A percentile compares a stretch with the other conserved stretches of the same genome.
Conservation (phyloP, 1,284 basidiomycete species). For the Austroboletus novae-zelandiae region DNA sequence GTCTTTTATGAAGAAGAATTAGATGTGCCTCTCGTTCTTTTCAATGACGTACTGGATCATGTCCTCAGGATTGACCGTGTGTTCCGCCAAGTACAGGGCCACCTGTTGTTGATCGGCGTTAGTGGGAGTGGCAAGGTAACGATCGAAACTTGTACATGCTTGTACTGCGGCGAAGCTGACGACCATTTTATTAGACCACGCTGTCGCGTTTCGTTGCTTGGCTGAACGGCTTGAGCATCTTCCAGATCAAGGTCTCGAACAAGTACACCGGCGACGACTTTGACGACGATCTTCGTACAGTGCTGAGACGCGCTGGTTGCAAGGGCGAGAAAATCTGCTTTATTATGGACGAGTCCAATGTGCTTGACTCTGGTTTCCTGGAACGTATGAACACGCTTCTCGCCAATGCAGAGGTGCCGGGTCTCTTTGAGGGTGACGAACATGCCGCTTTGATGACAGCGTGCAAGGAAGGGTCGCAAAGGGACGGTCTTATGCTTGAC, state of each 20-base stretch:
- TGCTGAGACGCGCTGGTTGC: conserved; percentile 92
- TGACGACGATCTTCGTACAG: conserved; percentile 93
- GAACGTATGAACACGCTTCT: conserved; percentile 99
- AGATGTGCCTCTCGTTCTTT: conserved; percentile 96
- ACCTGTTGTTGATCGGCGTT: conserved; percentile 94
- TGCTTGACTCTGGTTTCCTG: conserved; percentile 96
- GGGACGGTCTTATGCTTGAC: conserved; percentile 97
- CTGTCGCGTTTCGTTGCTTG: conserved; percentile 98
- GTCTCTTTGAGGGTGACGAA: conserved; percentile 98
- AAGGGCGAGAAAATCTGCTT: conserved; percentile 99
- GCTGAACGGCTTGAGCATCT: conserved; percentile 99
- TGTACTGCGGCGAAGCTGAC: conserved; percentile 12
- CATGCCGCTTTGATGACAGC: conserved; percentile 96
- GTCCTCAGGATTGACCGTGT: conserved; percentile 97
- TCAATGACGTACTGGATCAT: conserved; percentile 98
- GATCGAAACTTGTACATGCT: not conserved
- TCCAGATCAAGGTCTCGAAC: conserved; percentile 98
- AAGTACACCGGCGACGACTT: conserved; percentile 99
- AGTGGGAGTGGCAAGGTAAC: conserved; percentile 95
- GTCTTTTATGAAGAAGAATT: conserved; percentile 98
- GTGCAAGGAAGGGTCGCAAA: conserved; percentile 97
- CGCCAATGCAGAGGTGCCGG: conserved; percentile 99
- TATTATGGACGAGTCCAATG: conserved; percentile 99
- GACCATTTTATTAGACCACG: conserved; percentile 67
- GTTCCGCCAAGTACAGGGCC: conserved; percentile 98